Evolutionary conservation across 2,329 filamentous ascomycete species (phyloP).

Genomic region (Cladosporium sp.): DNA sequence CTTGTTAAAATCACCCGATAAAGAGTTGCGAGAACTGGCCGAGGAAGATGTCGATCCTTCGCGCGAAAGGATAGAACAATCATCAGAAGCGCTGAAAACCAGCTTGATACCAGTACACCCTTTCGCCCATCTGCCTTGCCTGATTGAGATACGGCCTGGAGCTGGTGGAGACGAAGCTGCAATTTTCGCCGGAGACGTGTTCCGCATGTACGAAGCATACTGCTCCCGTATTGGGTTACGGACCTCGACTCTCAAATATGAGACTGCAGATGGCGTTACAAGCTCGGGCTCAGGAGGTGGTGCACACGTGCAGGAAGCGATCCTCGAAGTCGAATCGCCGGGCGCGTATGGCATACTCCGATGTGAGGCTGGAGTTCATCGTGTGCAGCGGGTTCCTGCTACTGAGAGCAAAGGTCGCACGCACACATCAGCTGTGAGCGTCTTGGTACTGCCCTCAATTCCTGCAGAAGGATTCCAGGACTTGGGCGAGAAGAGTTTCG

Average conservation of each 20-base stretch:
- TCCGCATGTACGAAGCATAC: constrained; percentile 85
- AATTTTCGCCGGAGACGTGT: constrained; percentile 82
- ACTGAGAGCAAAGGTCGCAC: constrained; percentile 90
- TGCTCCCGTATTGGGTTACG: constrained; percentile 70
- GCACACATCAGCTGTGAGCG: constrained; percentile 88
- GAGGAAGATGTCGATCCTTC: constrained; percentile 71
- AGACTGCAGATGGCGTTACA: constrained; percentile 62
- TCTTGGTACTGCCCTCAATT: constrained; percentile 88
- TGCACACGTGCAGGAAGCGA: constrained; percentile 76
- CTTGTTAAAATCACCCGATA: constrained; percentile 62
- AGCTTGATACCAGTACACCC: constrained; percentile 84
- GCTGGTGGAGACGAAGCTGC: constrained; percentile 89
- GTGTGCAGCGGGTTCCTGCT: constrained; percentile 87
- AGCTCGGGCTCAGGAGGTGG: constrained; percentile 60
- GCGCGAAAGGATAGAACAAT: constrained; percentile 58
- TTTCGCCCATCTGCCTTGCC: constrained; percentile 84
- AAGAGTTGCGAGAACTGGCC: constrained; percentile 60
- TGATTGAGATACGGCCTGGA: constrained; percentile 88
- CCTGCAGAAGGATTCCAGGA: constrained; percentile 56
- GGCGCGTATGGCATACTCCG: constrained; percentile 81
- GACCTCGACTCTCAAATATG: constrained; percentile 73
- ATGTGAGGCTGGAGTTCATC: constrained; percentile 89
- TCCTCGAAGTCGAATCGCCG: constrained; percentile 75
- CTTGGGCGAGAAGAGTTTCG: constrained; percentile 59
- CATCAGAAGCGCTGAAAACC: constrained; percentile 69